Conservation (phyloP, 495 filamentous ascomycete genomes). For the Penicillium goetzii region DNA sequence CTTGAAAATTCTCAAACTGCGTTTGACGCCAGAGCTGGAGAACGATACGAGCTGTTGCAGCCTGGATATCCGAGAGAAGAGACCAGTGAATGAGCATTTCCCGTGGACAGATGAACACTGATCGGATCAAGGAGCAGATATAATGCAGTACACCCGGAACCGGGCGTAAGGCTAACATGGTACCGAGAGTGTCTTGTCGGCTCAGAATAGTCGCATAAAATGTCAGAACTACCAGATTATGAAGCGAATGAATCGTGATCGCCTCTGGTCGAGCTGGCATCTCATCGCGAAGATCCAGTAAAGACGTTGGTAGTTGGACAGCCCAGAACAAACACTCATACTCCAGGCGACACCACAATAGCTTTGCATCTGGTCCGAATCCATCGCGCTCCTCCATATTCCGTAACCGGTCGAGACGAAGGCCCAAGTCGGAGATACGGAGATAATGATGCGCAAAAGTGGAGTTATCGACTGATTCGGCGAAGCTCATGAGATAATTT, state of each 20-base stretch:
- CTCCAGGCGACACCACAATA: conserved; percentile 13
- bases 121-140: neutral
- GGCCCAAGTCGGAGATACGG: neutral
- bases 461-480: neutral
- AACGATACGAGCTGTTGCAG: neutral
- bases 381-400: neutral
- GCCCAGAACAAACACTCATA: conserved; percentile 14
- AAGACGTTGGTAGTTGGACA: conserved; percentile 10
- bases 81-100: conserved; percentile 2
- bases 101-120: neutral
- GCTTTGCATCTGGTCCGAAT: conserved; percentile 7
- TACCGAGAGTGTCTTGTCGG: neutral
- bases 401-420: neutral
- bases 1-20: conserved; percentile 2
- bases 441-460: neutral
- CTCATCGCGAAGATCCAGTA: conserved; percentile 11
- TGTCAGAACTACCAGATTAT: neutral
- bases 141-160: neutral
- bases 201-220: neutral
- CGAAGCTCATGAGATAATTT: neutral
- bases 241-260: neutral
- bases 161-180: neutral
- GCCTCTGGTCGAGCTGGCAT: neutral
- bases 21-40: neutral
- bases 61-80: neutral